These are phyloP conservation scores for Colletotrichum orchidophilum DNA, from an alignment of 2,329 filamentous ascomycete species.

Conservation along the genomic window DNA sequence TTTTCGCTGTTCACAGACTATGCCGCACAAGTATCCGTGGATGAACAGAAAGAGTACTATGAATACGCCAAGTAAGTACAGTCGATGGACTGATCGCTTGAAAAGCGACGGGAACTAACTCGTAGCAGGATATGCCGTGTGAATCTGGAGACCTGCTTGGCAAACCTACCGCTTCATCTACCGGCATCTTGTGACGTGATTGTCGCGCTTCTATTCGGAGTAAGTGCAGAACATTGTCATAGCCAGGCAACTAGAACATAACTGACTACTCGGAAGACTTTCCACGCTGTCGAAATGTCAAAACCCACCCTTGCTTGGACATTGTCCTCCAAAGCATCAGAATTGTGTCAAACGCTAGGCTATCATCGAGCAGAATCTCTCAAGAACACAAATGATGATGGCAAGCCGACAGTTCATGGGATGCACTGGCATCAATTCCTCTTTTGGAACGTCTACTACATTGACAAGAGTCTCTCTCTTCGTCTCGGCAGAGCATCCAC, in stretches of 20 bases:
- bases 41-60: constrained; percentile 38
- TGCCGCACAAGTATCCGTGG: constrained; percentile 22
- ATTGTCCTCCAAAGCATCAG: constrained; percentile 42
- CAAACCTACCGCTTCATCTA: constrained; percentile 44
- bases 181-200: constrained; percentile 41
- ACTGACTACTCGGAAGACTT: constrained; percentile 36
- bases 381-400: constrained; percentile 37
- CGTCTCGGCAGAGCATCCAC: constrained; percentile 62
- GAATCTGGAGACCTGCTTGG: constrained; percentile 44
- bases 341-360: constrained; percentile 44
- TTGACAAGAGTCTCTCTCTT: constrained; percentile 66
- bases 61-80: constrained; percentile 33
- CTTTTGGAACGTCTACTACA: constrained; percentile 67
- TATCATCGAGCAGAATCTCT: constrained; percentile 40
- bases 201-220: constrained; percentile 36
- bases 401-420: constrained; percentile 34
- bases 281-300: constrained; percentile 44
- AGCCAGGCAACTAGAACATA: background rate
- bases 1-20: constrained; percentile 26
- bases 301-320: constrained; percentile 45
- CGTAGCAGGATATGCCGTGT: constrained; percentile 35
- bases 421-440: constrained; percentile 48
- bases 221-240: background rate
- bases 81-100: too few species aligned
- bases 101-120: background rate